Percentiles rank a stretch among this genome's conserved stretches.
Conservation (phyloP, 345 rosid species). For the Nephelium lappaceum region DNA sequence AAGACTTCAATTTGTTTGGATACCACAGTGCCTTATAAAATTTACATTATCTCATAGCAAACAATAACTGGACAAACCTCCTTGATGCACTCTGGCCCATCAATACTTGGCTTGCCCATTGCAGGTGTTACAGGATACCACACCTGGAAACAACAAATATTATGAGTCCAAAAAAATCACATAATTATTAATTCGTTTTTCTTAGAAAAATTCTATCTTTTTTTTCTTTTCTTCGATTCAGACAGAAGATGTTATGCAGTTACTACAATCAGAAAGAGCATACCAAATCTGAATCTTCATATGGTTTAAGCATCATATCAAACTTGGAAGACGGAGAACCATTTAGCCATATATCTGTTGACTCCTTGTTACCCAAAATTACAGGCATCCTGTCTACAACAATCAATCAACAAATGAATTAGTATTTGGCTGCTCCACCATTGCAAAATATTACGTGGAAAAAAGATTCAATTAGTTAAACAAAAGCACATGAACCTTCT, state of each 20-base stretch:
- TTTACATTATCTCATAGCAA: slow-evolving; percentile 1
- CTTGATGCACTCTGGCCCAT: slow-evolving; percentile 89
- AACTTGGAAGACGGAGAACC: slow-evolving; percentile 50
- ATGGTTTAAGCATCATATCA: slow-evolving; percentile 63
- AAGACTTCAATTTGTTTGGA: neutral
- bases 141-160: slow-evolving; percentile 42
- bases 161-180: neutral
- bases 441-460: neutral
- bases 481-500: neutral
- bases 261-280: slow-evolving; percentile 21
- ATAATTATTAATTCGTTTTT: neutral
- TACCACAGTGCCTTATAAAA: neutral
- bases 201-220: neutral
- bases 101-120: slow-evolving; percentile 76
- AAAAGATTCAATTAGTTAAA: neutral
- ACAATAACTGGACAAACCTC: slow-evolving; percentile 47
- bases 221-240: no score
- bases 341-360: slow-evolving; percentile 67
- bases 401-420: slow-evolving; percentile 9
- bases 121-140: slow-evolving; percentile 91
- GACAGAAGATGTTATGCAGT: neutral
- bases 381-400: slow-evolving; percentile 88
- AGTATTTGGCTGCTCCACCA: neutral
- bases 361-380: slow-evolving; percentile 71
- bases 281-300: slow-evolving; percentile 78